Percentiles rank a stretch among this genome's conserved stretches.
Evolutionary conservation across 2,329 filamentous ascomycete species (phyloP).

Genomic region (Alternaria arborescens): DNA sequence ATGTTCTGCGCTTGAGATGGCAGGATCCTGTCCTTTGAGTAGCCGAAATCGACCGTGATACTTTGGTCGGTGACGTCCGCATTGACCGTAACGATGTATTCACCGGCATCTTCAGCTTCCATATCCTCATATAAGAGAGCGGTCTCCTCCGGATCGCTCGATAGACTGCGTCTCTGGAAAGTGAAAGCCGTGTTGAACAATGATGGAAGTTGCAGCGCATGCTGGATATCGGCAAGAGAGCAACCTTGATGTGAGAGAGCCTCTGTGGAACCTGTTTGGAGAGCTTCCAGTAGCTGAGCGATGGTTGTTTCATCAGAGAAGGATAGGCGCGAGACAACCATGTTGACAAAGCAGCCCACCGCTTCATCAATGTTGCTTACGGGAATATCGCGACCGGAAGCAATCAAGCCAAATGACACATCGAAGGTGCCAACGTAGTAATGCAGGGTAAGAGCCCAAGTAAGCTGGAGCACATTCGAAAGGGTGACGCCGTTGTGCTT

Average conservation of each 20-base stretch:
- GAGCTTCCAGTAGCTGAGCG: conserved; percentile 52
- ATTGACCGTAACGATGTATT: conserved; percentile 48
- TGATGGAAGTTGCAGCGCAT: conserved; percentile 44
- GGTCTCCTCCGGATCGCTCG: conserved; percentile 34
- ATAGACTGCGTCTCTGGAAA: conserved; percentile 42
- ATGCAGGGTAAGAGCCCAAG: conserved; percentile 62
- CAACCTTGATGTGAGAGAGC: conserved; percentile 61
- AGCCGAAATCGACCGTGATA: conserved; percentile 43
- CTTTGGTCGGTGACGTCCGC: conserved; percentile 43
- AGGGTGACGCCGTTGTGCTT: conserved; percentile 55
- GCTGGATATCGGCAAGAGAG: conserved; percentile 53
- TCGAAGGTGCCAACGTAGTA: conserved; percentile 58
- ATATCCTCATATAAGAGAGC: conserved; percentile 44
- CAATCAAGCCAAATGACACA: conserved; percentile 64
- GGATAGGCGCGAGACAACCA: conserved; percentile 61
- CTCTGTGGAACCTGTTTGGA: conserved; percentile 58
- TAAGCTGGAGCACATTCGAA: conserved; percentile 61
- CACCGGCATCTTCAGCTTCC: conserved; percentile 47
- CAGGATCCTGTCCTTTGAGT: conserved; percentile 42
- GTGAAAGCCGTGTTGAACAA: conserved; percentile 52
- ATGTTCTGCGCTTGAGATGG: conserved; percentile 40
- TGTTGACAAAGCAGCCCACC: conserved; percentile 64
- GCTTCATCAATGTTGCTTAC: conserved; percentile 59
- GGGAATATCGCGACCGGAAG: conserved; percentile 63
- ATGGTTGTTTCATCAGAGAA: conserved; percentile 50